Percentiles rank a stretch among this genome's conserved stretches.
phyloP scores from a whole-genome alignment of 2,329 filamentous ascomycete genomes.

The Catunica adiposa region DNA sequence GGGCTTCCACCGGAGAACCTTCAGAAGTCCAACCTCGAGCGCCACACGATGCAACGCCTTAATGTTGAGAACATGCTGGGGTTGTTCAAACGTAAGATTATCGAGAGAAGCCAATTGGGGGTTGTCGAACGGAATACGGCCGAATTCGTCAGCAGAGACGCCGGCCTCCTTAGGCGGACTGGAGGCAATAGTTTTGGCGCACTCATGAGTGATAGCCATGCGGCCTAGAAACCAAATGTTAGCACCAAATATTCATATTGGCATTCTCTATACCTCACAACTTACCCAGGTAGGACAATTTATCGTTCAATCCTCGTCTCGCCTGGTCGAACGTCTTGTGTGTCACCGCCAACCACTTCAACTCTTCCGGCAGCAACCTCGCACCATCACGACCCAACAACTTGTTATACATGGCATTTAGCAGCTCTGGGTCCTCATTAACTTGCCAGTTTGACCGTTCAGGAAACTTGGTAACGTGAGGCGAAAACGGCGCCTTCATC shows the following conservation, averaged over 20 bases:
- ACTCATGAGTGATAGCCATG: conserved; percentile 19
- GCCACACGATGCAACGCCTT: conserved; percentile 52
- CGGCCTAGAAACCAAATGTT: conserved; percentile 16
- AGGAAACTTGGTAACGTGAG: conserved; percentile 39
- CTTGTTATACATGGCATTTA: conserved; percentile 63
- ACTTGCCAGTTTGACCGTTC: conserved; percentile 42
- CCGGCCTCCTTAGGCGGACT: conserved; percentile 19
- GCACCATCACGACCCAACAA: conserved; percentile 61
- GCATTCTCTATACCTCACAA: background rate
- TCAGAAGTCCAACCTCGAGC: conserved; percentile 49
- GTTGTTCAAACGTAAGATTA: conserved; percentile 47
- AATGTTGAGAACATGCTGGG: conserved; percentile 45
- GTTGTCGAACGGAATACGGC: conserved; percentile 51
- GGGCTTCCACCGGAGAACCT: conserved; percentile 79
- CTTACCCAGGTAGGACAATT: conserved; percentile 40
- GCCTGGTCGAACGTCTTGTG: conserved; percentile 98
- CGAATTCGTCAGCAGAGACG: conserved; percentile 29
- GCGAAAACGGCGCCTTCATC: conserved; percentile 54
- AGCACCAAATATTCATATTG: background rate
- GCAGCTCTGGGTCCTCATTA: conserved; percentile 55
- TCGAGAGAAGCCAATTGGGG: conserved; percentile 55
- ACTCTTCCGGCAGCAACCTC: conserved; percentile 65
- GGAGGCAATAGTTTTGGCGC: conserved; percentile 40
- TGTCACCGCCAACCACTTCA: conserved; percentile 92
- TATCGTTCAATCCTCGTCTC: conserved; percentile 82